Percentiles rank a stretch among this genome's conserved stretches.
phyloP scores from a whole-genome alignment of 495 filamentous ascomycete genomes.

The Chlorociboria aeruginascens region DNA sequence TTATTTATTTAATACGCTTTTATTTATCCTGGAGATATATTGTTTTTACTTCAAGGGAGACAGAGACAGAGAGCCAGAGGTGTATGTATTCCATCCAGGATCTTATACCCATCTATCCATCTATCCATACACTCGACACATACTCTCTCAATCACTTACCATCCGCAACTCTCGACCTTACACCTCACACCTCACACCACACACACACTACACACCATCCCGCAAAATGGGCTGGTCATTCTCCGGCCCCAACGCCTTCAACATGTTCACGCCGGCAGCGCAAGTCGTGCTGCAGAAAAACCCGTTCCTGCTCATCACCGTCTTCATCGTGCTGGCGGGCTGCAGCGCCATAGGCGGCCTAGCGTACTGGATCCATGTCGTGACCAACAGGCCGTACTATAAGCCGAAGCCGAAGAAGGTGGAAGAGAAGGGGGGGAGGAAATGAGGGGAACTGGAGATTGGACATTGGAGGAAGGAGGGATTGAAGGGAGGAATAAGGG shows the following conservation, averaged over 20 bases:
- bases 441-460: background rate
- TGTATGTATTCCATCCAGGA: no score
- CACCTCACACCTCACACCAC: background rate
- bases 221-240: conserved; percentile 19
- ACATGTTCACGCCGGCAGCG: conserved; percentile 16
- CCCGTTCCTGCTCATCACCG: conserved; percentile 13
- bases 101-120: no score
- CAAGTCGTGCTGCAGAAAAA: conserved; percentile 13
- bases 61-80: no score
- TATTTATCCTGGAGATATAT: no score
- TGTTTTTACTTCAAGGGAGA: no score
- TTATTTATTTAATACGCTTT: no score
- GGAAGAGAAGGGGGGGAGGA: conserved; percentile 4
- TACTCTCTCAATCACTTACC: no score
- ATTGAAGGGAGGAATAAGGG: background rate
- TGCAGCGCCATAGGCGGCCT: conserved; percentile 1
- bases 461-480: background rate
- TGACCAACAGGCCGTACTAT: conserved; percentile 14
- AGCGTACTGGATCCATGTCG: conserved; percentile 13
- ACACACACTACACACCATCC: background rate
- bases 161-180: background rate
- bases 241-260: conserved; percentile 19
- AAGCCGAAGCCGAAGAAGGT: conserved; percentile 15
- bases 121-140: no score
- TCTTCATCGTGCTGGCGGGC: conserved; percentile 6